Evolutionary conservation across 2,329 filamentous ascomycete species (phyloP).

Genomic region (Ophiocordyceps camponoti-leonardi): DNA sequence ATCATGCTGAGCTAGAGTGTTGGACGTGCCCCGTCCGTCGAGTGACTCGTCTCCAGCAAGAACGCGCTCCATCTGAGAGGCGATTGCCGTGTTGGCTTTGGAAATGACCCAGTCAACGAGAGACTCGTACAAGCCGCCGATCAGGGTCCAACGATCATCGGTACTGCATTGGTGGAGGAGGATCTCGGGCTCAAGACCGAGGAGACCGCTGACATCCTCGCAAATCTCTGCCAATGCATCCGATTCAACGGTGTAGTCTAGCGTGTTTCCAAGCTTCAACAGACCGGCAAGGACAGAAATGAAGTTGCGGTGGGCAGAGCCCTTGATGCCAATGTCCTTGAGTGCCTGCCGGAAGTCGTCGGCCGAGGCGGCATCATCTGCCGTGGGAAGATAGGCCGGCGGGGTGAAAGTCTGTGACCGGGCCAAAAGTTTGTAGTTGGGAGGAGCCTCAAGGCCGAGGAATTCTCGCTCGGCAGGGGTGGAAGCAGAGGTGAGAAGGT

Average conservation of each 20-base stretch:
- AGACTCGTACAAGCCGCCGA: conserved; percentile 80
- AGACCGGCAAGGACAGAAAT: conserved; percentile 75
- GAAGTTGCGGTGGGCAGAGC: conserved; percentile 61
- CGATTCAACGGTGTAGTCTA: conserved; percentile 69
- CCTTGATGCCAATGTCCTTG: conserved; percentile 88
- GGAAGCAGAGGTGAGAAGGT: conserved; percentile 80
- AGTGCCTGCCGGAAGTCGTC: conserved; percentile 82
- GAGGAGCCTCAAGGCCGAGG: conserved; percentile 59
- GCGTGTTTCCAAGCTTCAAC: conserved; percentile 78
- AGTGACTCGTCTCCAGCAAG: conserved; percentile 50
- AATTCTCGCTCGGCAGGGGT: conserved; percentile 81
- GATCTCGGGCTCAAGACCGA: conserved; percentile 75
- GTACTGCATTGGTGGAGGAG: conserved; percentile 66
- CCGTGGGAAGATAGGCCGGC: conserved; percentile 77
- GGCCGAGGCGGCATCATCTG: conserved; percentile 79
- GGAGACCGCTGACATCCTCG: conserved; percentile 72
- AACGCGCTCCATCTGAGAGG: conserved; percentile 51
- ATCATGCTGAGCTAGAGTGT: conserved; percentile 53
- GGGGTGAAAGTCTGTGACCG: conserved; percentile 74
- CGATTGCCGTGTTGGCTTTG: conserved; percentile 77
- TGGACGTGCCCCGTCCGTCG: conserved; percentile 43
- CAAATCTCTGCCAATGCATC: conserved; percentile 75
- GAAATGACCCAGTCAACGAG: conserved; percentile 87
- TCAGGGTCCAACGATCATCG: conserved; percentile 65
- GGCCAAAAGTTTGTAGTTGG: conserved; percentile 61